Percentiles rank a stretch among this genome's conserved stretches.
Evolutionary conservation across 2,329 filamentous ascomycete genomes (phyloP).

Genomic region (Ilyonectria destructans): DNA sequence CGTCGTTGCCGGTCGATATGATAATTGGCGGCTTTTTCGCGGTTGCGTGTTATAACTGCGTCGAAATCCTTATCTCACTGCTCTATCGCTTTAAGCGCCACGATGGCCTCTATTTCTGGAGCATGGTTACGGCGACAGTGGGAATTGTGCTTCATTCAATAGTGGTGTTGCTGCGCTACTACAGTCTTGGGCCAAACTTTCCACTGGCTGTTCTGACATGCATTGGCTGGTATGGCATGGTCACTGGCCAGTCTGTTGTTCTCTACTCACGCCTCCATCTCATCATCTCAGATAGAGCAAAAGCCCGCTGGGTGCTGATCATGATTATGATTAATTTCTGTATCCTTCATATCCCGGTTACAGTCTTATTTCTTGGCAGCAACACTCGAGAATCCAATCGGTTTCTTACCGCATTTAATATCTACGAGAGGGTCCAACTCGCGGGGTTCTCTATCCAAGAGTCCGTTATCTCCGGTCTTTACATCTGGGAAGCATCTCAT

Average conservation of each 20-base stretch:
- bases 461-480: background rate
- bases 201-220: background rate
- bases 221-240: slow-evolving; percentile 6
- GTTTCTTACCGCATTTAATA: slow-evolving; percentile 1
- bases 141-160: background rate
- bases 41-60: background rate
- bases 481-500: slow-evolving; percentile 9
- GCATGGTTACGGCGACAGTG: background rate
- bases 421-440: slow-evolving; percentile 2
- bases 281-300: background rate
- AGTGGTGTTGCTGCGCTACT: background rate
- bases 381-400: slow-evolving; percentile 4
- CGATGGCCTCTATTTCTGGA: slow-evolving; percentile 3
- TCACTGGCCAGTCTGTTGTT: slow-evolving; percentile 4
- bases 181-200: background rate
- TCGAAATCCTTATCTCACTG: slow-evolving; percentile 1
- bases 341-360: slow-evolving; percentile 4
- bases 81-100: background rate
- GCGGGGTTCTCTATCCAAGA: slow-evolving; percentile 6
- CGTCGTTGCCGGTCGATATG: background rate
- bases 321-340: background rate
- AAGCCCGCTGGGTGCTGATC: background rate
- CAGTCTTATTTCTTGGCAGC: slow-evolving; percentile 2
- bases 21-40: background rate
- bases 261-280: slow-evolving; percentile 3